Conservation (phyloP, 2,329 filamentous ascomycete species). For the Aspergillus terreus region DNA sequence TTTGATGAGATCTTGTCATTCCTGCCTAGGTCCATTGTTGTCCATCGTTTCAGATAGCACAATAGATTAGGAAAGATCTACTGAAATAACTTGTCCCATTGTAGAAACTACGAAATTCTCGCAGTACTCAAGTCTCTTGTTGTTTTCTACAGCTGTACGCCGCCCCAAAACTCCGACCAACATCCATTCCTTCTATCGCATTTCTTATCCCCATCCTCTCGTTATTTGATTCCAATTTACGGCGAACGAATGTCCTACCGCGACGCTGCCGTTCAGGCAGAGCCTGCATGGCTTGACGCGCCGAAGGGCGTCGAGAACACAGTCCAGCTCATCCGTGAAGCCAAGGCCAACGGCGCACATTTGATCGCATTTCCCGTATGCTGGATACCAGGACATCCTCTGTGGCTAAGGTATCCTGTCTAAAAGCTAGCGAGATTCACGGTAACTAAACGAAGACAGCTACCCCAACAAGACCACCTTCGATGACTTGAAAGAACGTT, state of each 20-base stretch:
- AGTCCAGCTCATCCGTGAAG: constrained; percentile 54
- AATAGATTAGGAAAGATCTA: not conserved
- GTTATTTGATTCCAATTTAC: no score
- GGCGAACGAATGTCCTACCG: not conserved
- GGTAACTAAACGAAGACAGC: constrained; percentile 19
- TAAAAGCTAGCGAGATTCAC: no score
- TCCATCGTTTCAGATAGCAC: not conserved
- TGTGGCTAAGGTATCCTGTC: constrained; percentile 38
- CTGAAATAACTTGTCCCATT: no score
- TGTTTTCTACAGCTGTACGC: no score
- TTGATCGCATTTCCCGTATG: constrained; percentile 55
- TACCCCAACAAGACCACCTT: constrained; percentile 27
- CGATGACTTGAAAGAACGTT: constrained; percentile 22
- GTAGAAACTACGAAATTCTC: no score
- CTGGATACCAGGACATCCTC: constrained; percentile 56
- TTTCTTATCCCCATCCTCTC: no score
- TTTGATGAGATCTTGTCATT: no score
- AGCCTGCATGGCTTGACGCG: constrained; percentile 60
- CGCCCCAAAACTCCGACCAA: no score
- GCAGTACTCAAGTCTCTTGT: no score
- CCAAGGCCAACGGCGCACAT: constrained; percentile 51
- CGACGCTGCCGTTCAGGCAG: constrained; percentile 43
- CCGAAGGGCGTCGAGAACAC: constrained; percentile 54
- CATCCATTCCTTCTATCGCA: no score
- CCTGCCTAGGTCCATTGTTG: not conserved